Percentiles rank a stretch among this genome's conserved stretches.
phyloP scores from a whole-genome alignment of 2,329 filamentous ascomycete genomes.

The Pseudocercospora eumusae region DNA sequence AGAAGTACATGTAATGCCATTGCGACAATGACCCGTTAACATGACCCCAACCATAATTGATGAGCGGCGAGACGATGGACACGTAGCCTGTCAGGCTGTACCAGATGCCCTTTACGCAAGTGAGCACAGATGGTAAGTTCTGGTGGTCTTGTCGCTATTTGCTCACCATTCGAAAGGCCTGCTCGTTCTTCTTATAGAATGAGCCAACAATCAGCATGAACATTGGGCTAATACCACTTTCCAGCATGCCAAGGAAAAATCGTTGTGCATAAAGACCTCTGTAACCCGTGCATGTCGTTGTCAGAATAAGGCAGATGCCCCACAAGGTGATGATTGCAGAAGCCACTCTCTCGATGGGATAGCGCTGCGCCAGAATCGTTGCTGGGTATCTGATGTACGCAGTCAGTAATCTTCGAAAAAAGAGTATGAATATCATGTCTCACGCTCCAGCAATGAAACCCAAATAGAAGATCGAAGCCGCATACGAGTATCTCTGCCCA shows the following conservation, averaged over 20 bases:
- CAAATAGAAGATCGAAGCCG: slow-evolving; percentile 53
- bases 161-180: slow-evolving; percentile 32
- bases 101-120: slow-evolving; percentile 12
- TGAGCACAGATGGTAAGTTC: not conserved
- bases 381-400: slow-evolving; percentile 42
- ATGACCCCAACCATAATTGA: slow-evolving; percentile 53
- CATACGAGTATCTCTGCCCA: slow-evolving; percentile 50
- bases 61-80: slow-evolving; percentile 49
- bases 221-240: slow-evolving; percentile 46
- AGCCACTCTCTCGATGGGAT: slow-evolving; percentile 51
- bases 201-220: slow-evolving; percentile 23
- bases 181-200: slow-evolving; percentile 36
- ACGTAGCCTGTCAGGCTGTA: slow-evolving; percentile 49
- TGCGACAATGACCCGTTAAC: slow-evolving; percentile 38
- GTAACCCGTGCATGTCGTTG: slow-evolving; percentile 44
- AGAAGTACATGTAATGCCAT: slow-evolving; percentile 40
- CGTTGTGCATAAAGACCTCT: slow-evolving; percentile 49
- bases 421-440: not conserved
- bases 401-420: not conserved
- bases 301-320: slow-evolving; percentile 44
- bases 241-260: slow-evolving; percentile 59
- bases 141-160: not conserved
- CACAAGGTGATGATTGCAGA: slow-evolving; percentile 43
- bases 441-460: slow-evolving; percentile 49
- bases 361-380: slow-evolving; percentile 48